Conservation (phyloP, 176 grass and related monocot species). For the Dendrocalamus sinicus region DNA sequence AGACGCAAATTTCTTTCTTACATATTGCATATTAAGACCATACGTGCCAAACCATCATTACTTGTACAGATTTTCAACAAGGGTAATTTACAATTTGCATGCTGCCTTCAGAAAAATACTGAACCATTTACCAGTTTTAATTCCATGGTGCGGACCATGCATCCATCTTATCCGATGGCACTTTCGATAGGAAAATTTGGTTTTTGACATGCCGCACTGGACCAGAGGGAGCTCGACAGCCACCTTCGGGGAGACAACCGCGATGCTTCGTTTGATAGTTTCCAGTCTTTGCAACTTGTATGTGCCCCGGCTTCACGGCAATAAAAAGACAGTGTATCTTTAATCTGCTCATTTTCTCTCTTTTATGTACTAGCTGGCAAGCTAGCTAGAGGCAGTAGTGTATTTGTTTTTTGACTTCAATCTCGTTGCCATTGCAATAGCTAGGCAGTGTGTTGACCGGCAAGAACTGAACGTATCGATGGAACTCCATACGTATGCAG, state of each 20-base stretch:
- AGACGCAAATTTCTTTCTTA: not conserved
- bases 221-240: not conserved
- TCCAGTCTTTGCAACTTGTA: not conserved
- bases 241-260: constrained; percentile 25
- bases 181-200: not conserved
- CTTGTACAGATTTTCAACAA: not conserved
- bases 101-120: not conserved
- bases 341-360: not conserved
- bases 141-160: not conserved
- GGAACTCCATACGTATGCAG: not conserved
- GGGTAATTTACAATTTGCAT: not conserved
- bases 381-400: not conserved
- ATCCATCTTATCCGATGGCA: not conserved
- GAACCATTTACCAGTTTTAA: not conserved
- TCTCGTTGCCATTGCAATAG: not conserved
- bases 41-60: not conserved
- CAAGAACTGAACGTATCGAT: not conserved
- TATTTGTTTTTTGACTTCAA: not conserved
- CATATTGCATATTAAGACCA: not conserved
- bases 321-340: not conserved
- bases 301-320: constrained; percentile 29
- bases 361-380: not conserved
- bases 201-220: not conserved
- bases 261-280: constrained; percentile 20
- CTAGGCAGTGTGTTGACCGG: not conserved